These are phyloP conservation scores for Xerophyta viscosa DNA, from an alignment of 106 monocot species.

Conservation along the genomic window DNA sequence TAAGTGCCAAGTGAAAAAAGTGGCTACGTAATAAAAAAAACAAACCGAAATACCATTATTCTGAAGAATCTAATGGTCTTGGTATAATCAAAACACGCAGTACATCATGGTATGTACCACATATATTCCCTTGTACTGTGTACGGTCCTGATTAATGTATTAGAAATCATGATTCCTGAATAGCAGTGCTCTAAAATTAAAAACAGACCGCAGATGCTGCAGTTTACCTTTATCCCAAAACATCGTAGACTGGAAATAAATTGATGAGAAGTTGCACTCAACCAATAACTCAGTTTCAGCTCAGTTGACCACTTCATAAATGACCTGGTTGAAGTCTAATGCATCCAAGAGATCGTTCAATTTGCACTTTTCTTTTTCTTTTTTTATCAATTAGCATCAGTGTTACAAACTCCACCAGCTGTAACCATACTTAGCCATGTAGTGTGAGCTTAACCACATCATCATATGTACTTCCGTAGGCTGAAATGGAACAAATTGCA, in stretches of 20 bases:
- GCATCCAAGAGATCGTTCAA: slow-evolving; percentile 99
- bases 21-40: not conserved
- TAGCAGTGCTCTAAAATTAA: too few relatives aligned
- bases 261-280: slow-evolving; percentile 98
- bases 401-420: too few relatives aligned
- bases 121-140: too few relatives aligned
- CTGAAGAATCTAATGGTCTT: too few relatives aligned
- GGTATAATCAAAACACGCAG: too few relatives aligned
- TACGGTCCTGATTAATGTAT: too few relatives aligned
- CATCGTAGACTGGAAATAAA: slow-evolving; percentile 98
- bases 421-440: slow-evolving; percentile 95
- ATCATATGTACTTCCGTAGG: slow-evolving; percentile 99
- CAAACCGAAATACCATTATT: not conserved
- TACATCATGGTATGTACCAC: too few relatives aligned
- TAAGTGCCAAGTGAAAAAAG: too few relatives aligned
- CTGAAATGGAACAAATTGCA: slow-evolving; percentile 75
- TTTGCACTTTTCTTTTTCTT: slow-evolving; percentile 96
- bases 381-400: slow-evolving; percentile 87
- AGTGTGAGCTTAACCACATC: slow-evolving; percentile 95
- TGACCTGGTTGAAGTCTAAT: slow-evolving; percentile 97
- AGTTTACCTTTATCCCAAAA: slow-evolving; percentile 72
- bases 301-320: slow-evolving; percentile 96
- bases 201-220: not conserved
- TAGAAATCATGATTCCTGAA: too few relatives aligned
- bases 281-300: slow-evolving; percentile 86